These are phyloP conservation scores for Ophiostoma angusticollis DNA, from an alignment of 2,329 filamentous ascomycete species.

Conservation along the genomic window DNA sequence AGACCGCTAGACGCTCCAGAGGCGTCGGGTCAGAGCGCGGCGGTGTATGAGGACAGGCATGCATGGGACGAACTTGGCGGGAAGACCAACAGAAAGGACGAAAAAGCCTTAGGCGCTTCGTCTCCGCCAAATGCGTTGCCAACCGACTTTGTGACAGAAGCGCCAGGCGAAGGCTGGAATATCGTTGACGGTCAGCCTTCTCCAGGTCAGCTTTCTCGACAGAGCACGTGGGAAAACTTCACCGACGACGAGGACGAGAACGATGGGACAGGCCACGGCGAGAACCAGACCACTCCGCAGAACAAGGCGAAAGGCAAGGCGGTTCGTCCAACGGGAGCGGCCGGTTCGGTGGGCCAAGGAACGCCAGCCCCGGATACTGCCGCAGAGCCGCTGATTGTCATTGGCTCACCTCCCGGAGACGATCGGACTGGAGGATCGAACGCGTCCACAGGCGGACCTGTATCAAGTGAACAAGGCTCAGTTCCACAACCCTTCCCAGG, in stretches of 20 bases:
- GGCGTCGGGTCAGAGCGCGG: conserved; percentile 11
- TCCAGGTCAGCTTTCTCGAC: conserved; percentile 22
- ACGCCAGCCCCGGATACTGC: conserved; percentile 5
- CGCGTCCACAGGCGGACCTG: neutral
- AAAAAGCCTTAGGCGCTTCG: too few relatives aligned
- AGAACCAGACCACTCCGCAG: neutral
- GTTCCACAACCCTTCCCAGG: conserved; percentile 19
- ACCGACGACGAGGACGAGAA: conserved; percentile 16
- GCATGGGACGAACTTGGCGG: conserved; percentile 36
- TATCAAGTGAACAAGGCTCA: neutral
- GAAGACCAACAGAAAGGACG: conserved; percentile 9
- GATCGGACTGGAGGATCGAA: conserved; percentile 6
- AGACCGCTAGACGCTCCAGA: neutral
- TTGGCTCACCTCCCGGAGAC: conserved; percentile 8
- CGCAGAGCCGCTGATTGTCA: conserved; percentile 8
- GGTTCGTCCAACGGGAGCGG: neutral
- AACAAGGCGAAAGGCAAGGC: conserved; percentile 3
- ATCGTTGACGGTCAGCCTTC: conserved; percentile 31
- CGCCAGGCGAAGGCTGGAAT: conserved; percentile 35
- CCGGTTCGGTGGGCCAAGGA: too few relatives aligned
- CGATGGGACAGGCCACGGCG: neutral
- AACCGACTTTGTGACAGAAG: conserved; percentile 7
- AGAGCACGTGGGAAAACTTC: conserved; percentile 28
- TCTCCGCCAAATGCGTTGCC: conserved; percentile 12
- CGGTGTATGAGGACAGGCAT: conserved; percentile 29